Conservation (phyloP, 83 land plant genomes). For the Diphasiastrum complanatum region DNA sequence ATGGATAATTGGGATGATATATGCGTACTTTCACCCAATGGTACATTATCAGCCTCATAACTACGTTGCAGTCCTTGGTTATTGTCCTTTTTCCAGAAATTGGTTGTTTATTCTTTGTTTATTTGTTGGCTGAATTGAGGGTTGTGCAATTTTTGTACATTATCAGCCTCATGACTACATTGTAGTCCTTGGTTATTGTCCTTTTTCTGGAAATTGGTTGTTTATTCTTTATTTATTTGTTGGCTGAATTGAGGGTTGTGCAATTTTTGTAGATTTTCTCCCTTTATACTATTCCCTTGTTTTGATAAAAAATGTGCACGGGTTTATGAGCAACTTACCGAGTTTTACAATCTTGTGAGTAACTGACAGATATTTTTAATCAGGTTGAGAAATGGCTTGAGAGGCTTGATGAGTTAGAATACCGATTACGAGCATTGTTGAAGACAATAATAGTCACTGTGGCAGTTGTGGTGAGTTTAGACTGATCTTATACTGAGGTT, state of each 20-base stretch:
- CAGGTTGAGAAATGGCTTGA: conserved; percentile 99
- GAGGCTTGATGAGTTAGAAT: conserved; percentile 82
- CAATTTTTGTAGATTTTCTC: conserved; percentile 46
- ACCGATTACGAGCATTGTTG: conserved; percentile 35
- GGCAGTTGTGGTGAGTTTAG: conserved; percentile 48
- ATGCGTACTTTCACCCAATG: conserved; percentile 94
- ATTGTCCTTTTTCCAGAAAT: conserved; percentile 7
- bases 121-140: too few relatives aligned
- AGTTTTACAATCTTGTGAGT: too few relatives aligned
- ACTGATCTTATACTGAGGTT: not conserved
- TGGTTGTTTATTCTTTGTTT: too few relatives aligned
- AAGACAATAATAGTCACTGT: conserved; percentile 45
- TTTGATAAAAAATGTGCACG: too few relatives aligned
- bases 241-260: too few relatives aligned
- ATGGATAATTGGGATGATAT: conserved; percentile 98
- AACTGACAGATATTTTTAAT: not conserved
- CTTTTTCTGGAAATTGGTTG: conserved; percentile 2
- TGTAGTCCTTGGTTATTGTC: not conserved
- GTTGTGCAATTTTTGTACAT: too few relatives aligned
- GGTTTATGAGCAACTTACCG: too few relatives aligned
- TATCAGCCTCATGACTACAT: not conserved
- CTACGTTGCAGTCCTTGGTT: not conserved
- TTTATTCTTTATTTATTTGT: too few relatives aligned
- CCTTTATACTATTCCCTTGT: too few relatives aligned
- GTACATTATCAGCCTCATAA: conserved; percentile 31